A percentile compares a stretch with the other conserved stretches of the same genome.
phyloP scores from a whole-genome alignment of 345 rosid genomes.

The Salix caprea region DNA sequence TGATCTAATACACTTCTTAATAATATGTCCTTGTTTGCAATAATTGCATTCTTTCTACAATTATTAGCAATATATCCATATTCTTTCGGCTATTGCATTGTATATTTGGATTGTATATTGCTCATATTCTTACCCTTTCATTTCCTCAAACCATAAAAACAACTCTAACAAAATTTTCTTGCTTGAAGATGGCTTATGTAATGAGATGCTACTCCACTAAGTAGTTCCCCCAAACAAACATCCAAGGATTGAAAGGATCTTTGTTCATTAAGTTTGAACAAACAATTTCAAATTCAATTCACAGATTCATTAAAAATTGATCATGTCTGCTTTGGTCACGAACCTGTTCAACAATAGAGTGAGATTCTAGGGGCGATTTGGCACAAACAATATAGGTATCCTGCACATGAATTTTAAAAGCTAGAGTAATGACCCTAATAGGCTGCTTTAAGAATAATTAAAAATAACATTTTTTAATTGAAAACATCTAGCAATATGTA shows the following conservation, averaged over 20 bases:
- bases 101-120: neutral
- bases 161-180: neutral
- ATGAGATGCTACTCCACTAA: neutral
- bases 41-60: neutral
- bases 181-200: neutral
- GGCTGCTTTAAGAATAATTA: too few species aligned
- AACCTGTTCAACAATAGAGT: too few species aligned
- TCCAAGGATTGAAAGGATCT: neutral
- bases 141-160: neutral
- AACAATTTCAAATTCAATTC: too few species aligned
- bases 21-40: too few species aligned
- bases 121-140: neutral
- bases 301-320: neutral
- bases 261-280: neutral
- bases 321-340: too few species aligned
- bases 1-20: neutral
- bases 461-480: too few species aligned
- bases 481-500: too few species aligned
- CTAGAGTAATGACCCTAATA: too few species aligned
- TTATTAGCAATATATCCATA: neutral
- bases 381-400: too few species aligned
- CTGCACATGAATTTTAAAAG: too few species aligned
- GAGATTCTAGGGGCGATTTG: too few species aligned
- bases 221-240: constrained; percentile 4
- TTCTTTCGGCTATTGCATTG: constrained; percentile 10